Evolutionary conservation across 352 stramenopile species (phyloP), one percentile per base, ranked within the genome.

Genomic region (Thalassiosira allenii): DNA sequence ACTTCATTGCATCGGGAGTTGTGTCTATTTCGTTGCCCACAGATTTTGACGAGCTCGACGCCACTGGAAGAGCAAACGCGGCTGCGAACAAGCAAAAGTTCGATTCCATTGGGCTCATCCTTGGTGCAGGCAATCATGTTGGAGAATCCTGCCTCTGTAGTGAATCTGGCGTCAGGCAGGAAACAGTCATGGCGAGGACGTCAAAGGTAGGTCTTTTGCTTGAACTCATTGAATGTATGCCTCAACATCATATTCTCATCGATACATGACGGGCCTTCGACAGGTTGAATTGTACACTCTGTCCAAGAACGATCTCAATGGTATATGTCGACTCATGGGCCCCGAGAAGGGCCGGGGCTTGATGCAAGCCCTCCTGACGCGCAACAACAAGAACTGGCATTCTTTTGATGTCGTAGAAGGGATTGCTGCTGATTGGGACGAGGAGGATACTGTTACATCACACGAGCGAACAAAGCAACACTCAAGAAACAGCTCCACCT

Each of bases 1-100:
- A 91, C 70, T 93, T 93, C 47, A 89, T 94, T 30, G 75, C 54
- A 34, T 79, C 68, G 9, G 89, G 89, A 23, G 51, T 82, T n/a
- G 79, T 92, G 4, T 64, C 74, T 22, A 77, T 92, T 68, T 53
- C 43, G 17, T 53, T 89, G n/a, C 86, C 86, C 43, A 67, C 49
- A 63, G 81, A 92, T 71, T 41, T 83, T 8, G 72, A 64, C n/a
- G 76, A 88, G 43, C 64, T 92, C 14, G 86, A 92, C 56, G 44
- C 65, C 23, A 58, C 71, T 44, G 81, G 80, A 0, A 82, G 65
- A 53, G 33, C 72, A 34, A 73, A 75, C 25, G 43, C 33, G 11
- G 49, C 22, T 17, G 12, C 40, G 22, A 81, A 69, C 30, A 78
- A 86, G 43, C 30, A 80, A 59, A 91, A 91, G 59, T 79, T 76